Conservation (phyloP, 1,139 yeast genomes). For the Geotrichum cucujoidarum region DNA sequence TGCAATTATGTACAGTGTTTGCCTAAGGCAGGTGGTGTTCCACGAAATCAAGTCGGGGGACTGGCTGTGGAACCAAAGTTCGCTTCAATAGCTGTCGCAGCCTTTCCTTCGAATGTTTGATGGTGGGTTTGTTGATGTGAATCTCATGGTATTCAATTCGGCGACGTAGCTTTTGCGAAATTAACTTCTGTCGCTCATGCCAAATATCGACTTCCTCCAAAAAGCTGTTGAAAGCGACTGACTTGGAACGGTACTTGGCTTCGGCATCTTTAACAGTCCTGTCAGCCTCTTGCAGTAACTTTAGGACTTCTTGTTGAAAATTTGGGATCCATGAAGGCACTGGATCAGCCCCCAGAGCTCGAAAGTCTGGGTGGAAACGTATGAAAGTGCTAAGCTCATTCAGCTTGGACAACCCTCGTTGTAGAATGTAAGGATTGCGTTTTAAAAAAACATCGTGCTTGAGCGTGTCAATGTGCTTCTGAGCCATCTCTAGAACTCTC, state of each 20-base stretch:
- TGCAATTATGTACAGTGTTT: no score
- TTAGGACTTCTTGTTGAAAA: not conserved
- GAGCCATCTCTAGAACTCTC: no score
- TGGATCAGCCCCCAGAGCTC: not conserved
- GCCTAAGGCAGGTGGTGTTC: no score
- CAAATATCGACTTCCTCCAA: no score
- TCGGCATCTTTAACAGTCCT: no score
- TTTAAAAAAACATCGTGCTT: no score
- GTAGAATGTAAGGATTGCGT: not conserved
- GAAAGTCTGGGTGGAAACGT: not conserved
- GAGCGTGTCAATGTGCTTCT: no score
- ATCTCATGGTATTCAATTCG: conserved; percentile 9
- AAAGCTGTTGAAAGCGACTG: no score
- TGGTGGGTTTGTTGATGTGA: conserved; percentile 7
- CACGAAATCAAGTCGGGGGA: no score
- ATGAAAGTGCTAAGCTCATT: not conserved
- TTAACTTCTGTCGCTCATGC: conserved; percentile 12
- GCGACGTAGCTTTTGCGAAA: conserved; percentile 3
- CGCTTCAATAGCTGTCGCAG: not conserved
- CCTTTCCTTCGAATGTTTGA: not conserved
- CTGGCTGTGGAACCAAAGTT: not conserved
- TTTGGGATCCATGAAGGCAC: not conserved
- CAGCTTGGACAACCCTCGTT: not conserved
- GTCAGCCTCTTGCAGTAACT: no score
- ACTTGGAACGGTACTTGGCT: no score